These are phyloP conservation scores for Neohortaea acidophila DNA, from an alignment of 495 filamentous ascomycete species.

Conservation along the genomic window DNA sequence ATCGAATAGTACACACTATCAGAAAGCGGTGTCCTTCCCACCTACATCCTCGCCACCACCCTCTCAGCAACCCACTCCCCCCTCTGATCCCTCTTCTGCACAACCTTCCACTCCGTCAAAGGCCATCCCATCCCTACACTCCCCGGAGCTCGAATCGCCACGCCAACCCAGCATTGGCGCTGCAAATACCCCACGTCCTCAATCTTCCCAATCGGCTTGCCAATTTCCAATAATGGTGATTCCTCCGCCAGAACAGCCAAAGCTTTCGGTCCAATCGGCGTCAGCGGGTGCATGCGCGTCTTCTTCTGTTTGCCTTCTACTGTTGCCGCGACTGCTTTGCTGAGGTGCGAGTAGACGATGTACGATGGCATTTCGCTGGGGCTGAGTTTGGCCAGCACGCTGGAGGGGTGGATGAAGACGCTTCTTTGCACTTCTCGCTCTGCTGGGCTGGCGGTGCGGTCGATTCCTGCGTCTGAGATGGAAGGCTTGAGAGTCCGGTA, in stretches of 20 bases:
- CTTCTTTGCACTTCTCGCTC: conserved; percentile 32
- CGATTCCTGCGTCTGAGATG: conserved; percentile 22
- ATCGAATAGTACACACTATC: no score
- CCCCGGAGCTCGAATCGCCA: conserved; percentile 37
- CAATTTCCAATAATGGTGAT: conserved; percentile 69
- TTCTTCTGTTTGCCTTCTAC: conserved; percentile 40
- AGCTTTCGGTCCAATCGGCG: conserved; percentile 55
- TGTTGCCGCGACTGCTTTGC: conserved; percentile 43
- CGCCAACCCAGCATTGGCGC: conserved; percentile 63
- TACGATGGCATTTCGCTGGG: conserved; percentile 62
- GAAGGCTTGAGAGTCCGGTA: conserved; percentile 78
- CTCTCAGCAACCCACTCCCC: conserved; percentile 68
- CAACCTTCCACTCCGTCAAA: conserved; percentile 64
- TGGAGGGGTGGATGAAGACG: conserved; percentile 80
- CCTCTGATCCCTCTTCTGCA: conserved; percentile 55
- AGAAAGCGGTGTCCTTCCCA: no score
- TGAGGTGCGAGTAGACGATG: conserved; percentile 73
- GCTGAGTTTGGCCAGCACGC: conserved; percentile 53
- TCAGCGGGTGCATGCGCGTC: conserved; percentile 79
- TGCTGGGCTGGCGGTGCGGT: neutral
- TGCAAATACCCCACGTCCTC: conserved; percentile 38
- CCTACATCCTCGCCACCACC: conserved; percentile 27
- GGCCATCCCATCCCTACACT: conserved; percentile 62
- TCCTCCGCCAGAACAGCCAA: conserved; percentile 69
- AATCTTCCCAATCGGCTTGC: conserved; percentile 79